Conservation (phyloP, 1,284 basidiomycete species). For the Trichosporon sp. region DNA sequence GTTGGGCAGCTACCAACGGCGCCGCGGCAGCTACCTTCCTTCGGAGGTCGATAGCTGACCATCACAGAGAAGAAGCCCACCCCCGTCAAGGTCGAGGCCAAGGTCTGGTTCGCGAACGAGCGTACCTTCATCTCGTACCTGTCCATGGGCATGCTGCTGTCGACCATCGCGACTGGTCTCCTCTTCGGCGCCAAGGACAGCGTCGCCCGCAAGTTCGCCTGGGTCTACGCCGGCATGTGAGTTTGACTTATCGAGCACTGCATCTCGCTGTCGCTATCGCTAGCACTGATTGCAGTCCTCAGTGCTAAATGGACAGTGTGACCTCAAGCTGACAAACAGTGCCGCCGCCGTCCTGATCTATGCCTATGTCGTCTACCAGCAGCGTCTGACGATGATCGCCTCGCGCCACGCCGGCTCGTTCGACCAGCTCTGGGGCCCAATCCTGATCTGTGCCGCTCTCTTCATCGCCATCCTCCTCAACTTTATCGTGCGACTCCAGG, state of each 20-base stretch:
- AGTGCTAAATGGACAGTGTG: no score
- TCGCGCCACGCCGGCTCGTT: constrained; percentile 88
- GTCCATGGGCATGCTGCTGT: constrained; percentile 80
- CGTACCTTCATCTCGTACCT: constrained; percentile 93
- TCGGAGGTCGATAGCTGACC: constrained; percentile 12
- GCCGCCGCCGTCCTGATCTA: constrained; percentile 63
- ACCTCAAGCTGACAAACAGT: constrained; percentile 33
- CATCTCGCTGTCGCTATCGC: no score
- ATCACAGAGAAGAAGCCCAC: constrained; percentile 76
- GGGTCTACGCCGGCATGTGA: constrained; percentile 75
- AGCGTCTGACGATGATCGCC: constrained; percentile 86
- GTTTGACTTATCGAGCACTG: background rate
- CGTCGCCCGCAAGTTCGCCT: constrained; percentile 76
- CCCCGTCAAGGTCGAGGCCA: constrained; percentile 89
- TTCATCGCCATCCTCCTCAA: constrained; percentile 84
- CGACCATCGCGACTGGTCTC: constrained; percentile 81
- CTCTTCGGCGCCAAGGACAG: constrained; percentile 62
- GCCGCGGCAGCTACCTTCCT: background rate
- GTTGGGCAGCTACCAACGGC: no score
- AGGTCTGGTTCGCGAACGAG: constrained; percentile 99
- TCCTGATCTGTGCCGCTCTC: constrained; percentile 74
- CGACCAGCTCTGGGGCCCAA: constrained; percentile 76
- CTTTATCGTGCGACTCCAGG: constrained; percentile 69
- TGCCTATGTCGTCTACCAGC: constrained; percentile 83
- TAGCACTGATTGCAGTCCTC: background rate